phyloP scores from a whole-genome alignment of 169 alveolate genomes.

The Theileria luwenshuni region DNA sequence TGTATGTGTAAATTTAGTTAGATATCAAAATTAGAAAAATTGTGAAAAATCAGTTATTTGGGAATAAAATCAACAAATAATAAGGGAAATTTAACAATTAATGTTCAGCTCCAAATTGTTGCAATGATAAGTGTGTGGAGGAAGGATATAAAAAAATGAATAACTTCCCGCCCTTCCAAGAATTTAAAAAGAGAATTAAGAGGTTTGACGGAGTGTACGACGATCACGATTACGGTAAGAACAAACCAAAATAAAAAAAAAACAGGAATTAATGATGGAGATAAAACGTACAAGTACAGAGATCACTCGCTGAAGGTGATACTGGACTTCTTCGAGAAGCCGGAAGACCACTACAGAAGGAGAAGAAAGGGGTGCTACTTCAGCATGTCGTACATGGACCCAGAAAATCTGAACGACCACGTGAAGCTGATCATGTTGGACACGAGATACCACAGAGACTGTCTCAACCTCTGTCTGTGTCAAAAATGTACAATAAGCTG shows the following conservation, averaged over 20 bases:
- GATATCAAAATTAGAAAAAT: too few species aligned
- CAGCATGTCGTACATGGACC: constrained; percentile 74
- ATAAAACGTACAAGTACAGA: constrained; percentile 57
- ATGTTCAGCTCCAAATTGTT: too few species aligned
- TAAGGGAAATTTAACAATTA: too few species aligned
- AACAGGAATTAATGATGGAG: constrained; percentile 78
- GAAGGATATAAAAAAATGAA: constrained; percentile 60
- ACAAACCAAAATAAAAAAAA: neutral
- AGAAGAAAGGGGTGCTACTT: constrained; percentile 80
- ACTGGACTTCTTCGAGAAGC: constrained; percentile 77
- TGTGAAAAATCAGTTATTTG: too few species aligned
- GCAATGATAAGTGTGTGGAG: constrained; percentile 65
- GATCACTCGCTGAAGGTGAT: constrained; percentile 67
- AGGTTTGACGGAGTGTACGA: constrained; percentile 82
- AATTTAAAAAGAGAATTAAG: constrained; percentile 51
- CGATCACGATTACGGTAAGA: constrained; percentile 83
- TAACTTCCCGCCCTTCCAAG: constrained; percentile 50
- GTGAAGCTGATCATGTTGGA: constrained; percentile 80
- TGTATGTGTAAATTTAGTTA: neutral
- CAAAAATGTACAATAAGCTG: constrained; percentile 44
- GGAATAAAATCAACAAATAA: neutral
- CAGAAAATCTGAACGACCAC: constrained; percentile 72
- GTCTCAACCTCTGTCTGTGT: constrained; percentile 70
- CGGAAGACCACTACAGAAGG: constrained; percentile 78
- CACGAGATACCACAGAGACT: constrained; percentile 78